A percentile compares a stretch with the other conserved stretches of the same genome.
phyloP scores from a whole-genome alignment of 108 stramenopile species.

The Cyclotella distinguenda region DNA sequence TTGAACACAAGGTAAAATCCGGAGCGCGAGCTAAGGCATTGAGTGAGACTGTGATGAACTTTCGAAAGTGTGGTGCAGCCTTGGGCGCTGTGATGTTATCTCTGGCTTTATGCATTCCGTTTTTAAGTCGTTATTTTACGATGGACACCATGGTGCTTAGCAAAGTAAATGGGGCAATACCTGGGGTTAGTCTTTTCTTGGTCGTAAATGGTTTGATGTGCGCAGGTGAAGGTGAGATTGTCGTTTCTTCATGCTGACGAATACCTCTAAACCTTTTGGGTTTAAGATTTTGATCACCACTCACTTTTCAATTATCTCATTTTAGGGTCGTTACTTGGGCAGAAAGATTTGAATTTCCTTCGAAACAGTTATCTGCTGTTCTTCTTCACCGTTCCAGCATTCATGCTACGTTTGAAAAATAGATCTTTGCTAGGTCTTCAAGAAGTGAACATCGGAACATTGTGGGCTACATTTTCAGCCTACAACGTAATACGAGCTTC shows the following conservation, averaged over 20 bases:
- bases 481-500: conserved; percentile 68
- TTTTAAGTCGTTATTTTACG: conserved; percentile 67
- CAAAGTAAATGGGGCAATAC: conserved; percentile 63
- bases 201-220: conserved; percentile 68
- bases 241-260: background rate
- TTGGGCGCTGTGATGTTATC: conserved; percentile 65
- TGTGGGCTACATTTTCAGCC: conserved; percentile 69
- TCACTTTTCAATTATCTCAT: background rate
- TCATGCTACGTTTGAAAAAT: conserved; percentile 77
- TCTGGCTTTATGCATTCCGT: conserved; percentile 57
- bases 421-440: conserved; percentile 52
- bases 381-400: conserved; percentile 70
- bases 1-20: conserved; percentile 34
- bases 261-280: no score
- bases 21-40: conserved; percentile 59
- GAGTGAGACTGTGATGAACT: conserved; percentile 53
- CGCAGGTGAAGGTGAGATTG: conserved; percentile 57
- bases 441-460: conserved; percentile 52
- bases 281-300: no score
- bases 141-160: conserved; percentile 64
- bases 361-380: conserved; percentile 69
- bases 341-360: conserved; percentile 71
- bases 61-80: conserved; percentile 64
- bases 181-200: conserved; percentile 62
- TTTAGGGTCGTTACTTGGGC: conserved; percentile 66